phyloP scores from a whole-genome alignment of 345 rosid species.

The Aegle marmelos region DNA sequence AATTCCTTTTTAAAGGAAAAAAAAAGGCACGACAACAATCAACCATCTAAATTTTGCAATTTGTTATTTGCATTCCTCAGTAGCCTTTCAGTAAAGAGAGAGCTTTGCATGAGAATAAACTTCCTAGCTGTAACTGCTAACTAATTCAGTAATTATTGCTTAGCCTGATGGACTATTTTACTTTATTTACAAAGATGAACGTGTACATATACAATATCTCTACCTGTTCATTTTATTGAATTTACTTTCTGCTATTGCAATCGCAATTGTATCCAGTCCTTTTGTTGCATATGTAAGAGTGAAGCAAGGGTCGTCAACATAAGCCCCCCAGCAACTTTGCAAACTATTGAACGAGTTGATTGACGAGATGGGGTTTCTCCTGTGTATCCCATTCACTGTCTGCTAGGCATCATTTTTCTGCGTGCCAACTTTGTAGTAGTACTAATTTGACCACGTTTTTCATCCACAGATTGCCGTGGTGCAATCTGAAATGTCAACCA shows the following conservation, averaged over 20 bases:
- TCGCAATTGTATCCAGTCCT: too few species aligned
- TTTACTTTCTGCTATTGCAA: too few species aligned
- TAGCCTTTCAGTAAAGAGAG: not conserved
- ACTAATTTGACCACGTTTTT: not conserved
- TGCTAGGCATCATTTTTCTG: not conserved
- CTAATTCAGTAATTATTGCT: not conserved
- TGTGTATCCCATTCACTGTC: not conserved
- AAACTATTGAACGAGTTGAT: too few species aligned
- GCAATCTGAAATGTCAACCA: constrained; percentile 1
- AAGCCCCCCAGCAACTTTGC: too few species aligned
- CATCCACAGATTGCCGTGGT: not conserved
- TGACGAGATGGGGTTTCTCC: not conserved
- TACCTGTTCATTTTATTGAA: not conserved
- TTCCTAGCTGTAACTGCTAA: not conserved
- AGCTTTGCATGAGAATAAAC: not conserved
- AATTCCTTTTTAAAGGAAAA: too few species aligned
- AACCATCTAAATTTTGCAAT: not conserved
- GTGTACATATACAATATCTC: too few species aligned
- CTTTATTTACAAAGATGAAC: too few species aligned
- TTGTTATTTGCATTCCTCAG: not conserved
- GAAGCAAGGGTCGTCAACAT: too few species aligned
- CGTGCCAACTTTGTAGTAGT: not conserved
- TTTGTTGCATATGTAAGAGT: too few species aligned
- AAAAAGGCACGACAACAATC: not conserved
- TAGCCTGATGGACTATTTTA: not conserved